Evolutionary conservation across 257 asterid genomes (phyloP), one percentile per base, ranked within the genome.

Genomic region (Datura wrightii): DNA sequence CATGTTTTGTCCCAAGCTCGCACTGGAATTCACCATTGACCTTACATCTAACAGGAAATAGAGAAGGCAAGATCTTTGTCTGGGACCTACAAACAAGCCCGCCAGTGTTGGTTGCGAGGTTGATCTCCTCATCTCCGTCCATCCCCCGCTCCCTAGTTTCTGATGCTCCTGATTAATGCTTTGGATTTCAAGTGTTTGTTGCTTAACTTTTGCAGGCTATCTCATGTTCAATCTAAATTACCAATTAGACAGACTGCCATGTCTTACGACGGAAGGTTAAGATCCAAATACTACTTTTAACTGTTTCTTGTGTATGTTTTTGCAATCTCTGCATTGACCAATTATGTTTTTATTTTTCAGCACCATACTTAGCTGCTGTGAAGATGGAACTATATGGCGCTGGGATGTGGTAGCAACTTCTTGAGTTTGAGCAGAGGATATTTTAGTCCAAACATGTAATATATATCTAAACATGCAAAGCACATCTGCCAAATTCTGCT

Each of bases 361-460:
- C 89, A 94, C 97, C 79, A 93, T 96, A 86, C 97, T 97, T 80
- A 87, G 97, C 91, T 94, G 98, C 94, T 97, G 99, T 82, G 99
- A 97, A 80, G 99, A 95, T 84, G 99, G 98, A 82, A 97, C 98
- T 3, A 94, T 97, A 86, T 97, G 99, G 99, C 95, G 99, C 79
- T 94, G 99, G 99, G 98, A 97, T 80, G 95, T 93, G 53, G 96
- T 93, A 14, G 92, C 97, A 56, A 91, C 91, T 86, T 90, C 95
- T 53, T 92, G 91, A 89, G 80, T 78, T 78, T 52, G 62, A 31
- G 31, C 31, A 24, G 31, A 24, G 31, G 31, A 24, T 24, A 24
- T 24, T 24, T 24, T 24, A 24, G 31, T 24, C 31, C 31, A 24
- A 24, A 24, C 31, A 15, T 74, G 55, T 44, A 71, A 52, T 11